phyloP scores from a whole-genome alignment of 169 alveolate species.

The Babesia divergens region DNA sequence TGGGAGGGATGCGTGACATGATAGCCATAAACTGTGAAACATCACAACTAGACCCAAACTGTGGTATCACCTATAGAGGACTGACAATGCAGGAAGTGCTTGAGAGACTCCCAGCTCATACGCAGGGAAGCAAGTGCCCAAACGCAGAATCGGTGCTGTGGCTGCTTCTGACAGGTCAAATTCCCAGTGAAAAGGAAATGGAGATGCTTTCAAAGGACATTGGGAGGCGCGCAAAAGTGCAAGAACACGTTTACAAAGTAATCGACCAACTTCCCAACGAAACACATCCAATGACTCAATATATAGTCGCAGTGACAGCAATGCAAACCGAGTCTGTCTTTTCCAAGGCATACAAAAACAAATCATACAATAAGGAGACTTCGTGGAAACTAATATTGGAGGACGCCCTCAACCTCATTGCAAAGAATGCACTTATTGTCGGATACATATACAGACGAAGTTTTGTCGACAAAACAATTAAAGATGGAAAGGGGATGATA shows the following conservation, averaged over 20 bases:
- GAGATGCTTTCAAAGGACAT: constrained; percentile 76
- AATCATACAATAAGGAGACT: constrained; percentile 75
- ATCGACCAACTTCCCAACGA: constrained; percentile 81
- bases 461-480: constrained; percentile 63
- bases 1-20: constrained; percentile 86
- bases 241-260: constrained; percentile 76
- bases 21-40: constrained; percentile 90
- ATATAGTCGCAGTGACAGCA: constrained; percentile 85
- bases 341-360: constrained; percentile 72
- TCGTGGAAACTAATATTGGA: constrained; percentile 88
- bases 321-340: constrained; percentile 82
- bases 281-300: constrained; percentile 94
- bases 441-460: constrained; percentile 76
- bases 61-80: constrained; percentile 89
- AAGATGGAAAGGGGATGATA: constrained; percentile 68
- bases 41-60: constrained; percentile 85
- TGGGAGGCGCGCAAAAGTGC: constrained; percentile 74
- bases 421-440: constrained; percentile 66
- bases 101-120: constrained; percentile 77
- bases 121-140: constrained; percentile 80
- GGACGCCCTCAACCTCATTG: constrained; percentile 83
- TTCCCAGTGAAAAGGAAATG: constrained; percentile 80
- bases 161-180: constrained; percentile 90
- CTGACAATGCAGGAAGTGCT: constrained; percentile 80
- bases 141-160: constrained; percentile 91